Conservation (phyloP, 2,329 filamentous ascomycete species). For the Neurospora crassa region DNA sequence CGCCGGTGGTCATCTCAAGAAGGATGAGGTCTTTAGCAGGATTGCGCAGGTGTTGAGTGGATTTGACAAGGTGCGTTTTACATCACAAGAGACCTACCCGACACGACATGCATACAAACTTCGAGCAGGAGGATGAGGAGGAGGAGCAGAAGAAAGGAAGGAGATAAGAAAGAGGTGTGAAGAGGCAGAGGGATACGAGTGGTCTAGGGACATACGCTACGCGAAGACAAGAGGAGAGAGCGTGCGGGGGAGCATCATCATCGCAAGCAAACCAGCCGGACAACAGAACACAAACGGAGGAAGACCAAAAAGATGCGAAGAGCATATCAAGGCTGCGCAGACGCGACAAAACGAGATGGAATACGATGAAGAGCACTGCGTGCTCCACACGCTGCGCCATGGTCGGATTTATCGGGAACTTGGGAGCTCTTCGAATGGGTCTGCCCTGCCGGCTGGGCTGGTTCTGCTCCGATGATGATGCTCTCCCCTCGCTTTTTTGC, state of each 20-base stretch:
- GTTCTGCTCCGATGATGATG: neutral
- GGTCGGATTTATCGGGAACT: neutral
- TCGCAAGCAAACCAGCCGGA: neutral
- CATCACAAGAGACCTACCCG: neutral
- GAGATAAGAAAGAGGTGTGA: neutral
- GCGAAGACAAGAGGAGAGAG: neutral
- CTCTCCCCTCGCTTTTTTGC: neutral
- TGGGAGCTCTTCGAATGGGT: neutral
- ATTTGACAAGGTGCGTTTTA: conserved; percentile 78
- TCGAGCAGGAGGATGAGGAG: neutral
- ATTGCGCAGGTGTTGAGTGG: conserved; percentile 61
- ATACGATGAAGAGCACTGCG: neutral
- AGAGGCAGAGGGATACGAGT: neutral
- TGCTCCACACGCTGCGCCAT: neutral
- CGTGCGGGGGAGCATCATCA: neutral
- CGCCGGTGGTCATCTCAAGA: conserved; percentile 65
- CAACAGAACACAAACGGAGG: neutral
- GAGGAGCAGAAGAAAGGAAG: neutral
- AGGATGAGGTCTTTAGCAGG: conserved; percentile 36
- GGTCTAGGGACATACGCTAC: neutral
- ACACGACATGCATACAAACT: neutral
- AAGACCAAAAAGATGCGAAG: neutral
- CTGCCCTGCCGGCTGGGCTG: neutral
- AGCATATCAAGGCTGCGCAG: neutral
- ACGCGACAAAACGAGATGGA: neutral